Evolutionary conservation across 2,329 filamentous ascomycete species (phyloP), one percentile per base, ranked within the genome.

Genomic region (Stemphylium vesicarium): DNA sequence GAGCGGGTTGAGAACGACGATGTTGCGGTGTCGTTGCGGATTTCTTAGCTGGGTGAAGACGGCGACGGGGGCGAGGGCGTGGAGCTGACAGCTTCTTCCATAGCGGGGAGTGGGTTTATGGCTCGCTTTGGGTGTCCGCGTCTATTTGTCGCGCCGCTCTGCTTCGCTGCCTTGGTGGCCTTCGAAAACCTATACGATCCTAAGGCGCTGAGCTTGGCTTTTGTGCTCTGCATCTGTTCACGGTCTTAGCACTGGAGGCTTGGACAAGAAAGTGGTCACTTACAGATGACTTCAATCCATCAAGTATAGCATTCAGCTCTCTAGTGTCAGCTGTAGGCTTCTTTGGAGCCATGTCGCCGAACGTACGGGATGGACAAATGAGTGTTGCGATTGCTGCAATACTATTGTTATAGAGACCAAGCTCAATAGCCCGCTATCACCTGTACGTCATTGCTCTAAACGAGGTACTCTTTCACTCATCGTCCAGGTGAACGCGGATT

Each of bases 141-240:
- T 26, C 52, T 31, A 10, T 40, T 49, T 1, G 33, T 32, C 5
- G 41, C 13, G n/a, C 56, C 53, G 12, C 18, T 26, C 4, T 33
- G 37, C 11, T 31, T 13, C 15, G n/a, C 15, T 35, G 37, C 16
- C n/a, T 57, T 57, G 16, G 53, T 54, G n/a, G 48, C 29, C 32
- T 51, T 59, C 11, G 45, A 26, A 10, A 37, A 16, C 2, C 13
- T 39, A 12, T 48, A 35, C 4, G 38, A 12, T 20, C 26, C 26
- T 11, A 29, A 29, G 26, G 26, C 26, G 10, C 41, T 31, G 33
- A 55, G 41, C 42, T 55, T 61, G 11, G 45, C 43, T 37, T 55
- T 61, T 18, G 53, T 45, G 32, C 46, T 40, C 10, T 38, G 22
- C 26, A 59, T 48, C 53, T 60, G 35, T 18, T 2, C 18, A 11